Percentiles rank a stretch among this genome's conserved stretches.
These are phyloP conservation scores for Sonneratia alba DNA, from an alignment of 345 rosid genomes.

Conservation along the genomic window DNA sequence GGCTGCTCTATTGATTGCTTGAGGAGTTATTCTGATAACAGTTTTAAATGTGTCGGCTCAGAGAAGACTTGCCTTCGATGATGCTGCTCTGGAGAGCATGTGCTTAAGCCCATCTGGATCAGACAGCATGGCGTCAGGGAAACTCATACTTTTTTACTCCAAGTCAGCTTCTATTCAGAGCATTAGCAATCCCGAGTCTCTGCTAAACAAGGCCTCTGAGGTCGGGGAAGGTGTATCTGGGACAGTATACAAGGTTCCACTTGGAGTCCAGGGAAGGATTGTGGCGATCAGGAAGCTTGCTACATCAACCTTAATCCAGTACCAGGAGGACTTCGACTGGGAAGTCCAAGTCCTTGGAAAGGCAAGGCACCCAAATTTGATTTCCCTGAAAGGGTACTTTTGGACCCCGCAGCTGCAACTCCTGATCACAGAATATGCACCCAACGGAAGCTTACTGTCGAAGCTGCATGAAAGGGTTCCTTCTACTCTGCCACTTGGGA, in stretches of 20 bases:
- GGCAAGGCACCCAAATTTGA: slow-evolving; percentile 64
- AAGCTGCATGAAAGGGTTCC: slow-evolving; percentile 56
- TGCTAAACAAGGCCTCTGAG: slow-evolving; percentile 62
- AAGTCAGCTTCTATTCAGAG: slow-evolving; percentile 35
- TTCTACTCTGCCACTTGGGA: slow-evolving; percentile 51
- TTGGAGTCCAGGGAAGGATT: slow-evolving; percentile 43
- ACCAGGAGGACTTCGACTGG: slow-evolving; percentile 66
- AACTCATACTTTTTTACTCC: slow-evolving; percentile 56
- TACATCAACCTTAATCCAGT: slow-evolving; percentile 42
- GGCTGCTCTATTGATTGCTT: slow-evolving; percentile 56
- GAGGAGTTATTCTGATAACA: slow-evolving; percentile 49
- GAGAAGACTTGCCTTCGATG: slow-evolving; percentile 55
- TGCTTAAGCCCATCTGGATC: slow-evolving; percentile 70
- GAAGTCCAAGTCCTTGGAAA: slow-evolving; percentile 64
- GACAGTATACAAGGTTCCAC: slow-evolving; percentile 65
- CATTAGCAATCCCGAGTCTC: slow-evolving; percentile 44
- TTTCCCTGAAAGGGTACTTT: slow-evolving; percentile 55
- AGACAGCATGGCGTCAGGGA: slow-evolving; percentile 40
- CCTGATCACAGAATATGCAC: slow-evolving; percentile 57
- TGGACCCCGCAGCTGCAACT: slow-evolving; percentile 76
- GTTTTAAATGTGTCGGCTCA: slow-evolving; percentile 59
- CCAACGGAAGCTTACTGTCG: slow-evolving; percentile 66
- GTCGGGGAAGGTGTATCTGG: slow-evolving; percentile 83
- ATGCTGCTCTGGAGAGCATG: slow-evolving; percentile 69
- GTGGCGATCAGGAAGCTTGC: slow-evolving; percentile 64